phyloP scores from a whole-genome alignment of 1,284 basidiomycete genomes.

The Trametes versicolor region DNA sequence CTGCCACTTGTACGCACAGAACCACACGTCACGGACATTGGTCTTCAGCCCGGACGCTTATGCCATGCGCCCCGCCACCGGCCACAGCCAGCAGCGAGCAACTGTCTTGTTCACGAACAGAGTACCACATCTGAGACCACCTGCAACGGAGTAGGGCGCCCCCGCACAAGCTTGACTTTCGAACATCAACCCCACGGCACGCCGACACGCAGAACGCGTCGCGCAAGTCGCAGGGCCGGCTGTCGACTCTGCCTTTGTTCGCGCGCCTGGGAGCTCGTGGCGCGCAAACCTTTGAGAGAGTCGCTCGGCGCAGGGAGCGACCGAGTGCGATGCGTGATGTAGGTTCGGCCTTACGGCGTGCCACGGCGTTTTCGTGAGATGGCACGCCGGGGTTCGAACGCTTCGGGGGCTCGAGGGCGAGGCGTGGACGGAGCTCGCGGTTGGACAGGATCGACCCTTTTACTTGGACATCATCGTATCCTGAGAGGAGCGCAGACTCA shows the following conservation, averaged over 20 bases:
- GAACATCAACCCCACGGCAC: conserved; percentile 14
- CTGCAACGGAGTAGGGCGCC: conserved; percentile 38
- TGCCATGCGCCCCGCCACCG: conserved; percentile 38
- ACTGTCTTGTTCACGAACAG: conserved; percentile 39
- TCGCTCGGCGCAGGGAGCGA: conserved; percentile 31
- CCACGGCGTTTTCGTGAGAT: conserved; percentile 48
- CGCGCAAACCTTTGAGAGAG: conserved; percentile 46
- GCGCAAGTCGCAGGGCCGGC: conserved; percentile 18
- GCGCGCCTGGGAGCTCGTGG: conserved; percentile 42
- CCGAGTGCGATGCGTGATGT: conserved; percentile 41
- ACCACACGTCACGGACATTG: conserved; percentile 51
- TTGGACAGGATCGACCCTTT: conserved; percentile 55
- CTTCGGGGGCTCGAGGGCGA: conserved; percentile 41
- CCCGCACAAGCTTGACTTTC: conserved; percentile 26
- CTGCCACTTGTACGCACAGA: conserved; percentile 50
- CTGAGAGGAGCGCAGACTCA: conserved; percentile 15
- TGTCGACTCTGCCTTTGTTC: conserved; percentile 57
- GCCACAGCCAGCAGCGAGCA: conserved; percentile 14
- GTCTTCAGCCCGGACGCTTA: conserved; percentile 48
- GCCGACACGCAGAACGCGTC: conserved; percentile 16
- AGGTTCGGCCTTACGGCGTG: conserved; percentile 58
- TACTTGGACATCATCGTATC: conserved; percentile 54
- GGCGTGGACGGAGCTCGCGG: conserved; percentile 28
- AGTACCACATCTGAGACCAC: conserved; percentile 56
- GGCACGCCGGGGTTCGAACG: conserved; percentile 54